Base-by-base conservation (phyloP, 179 eudicot genomes). In the Silene vulgaris region DNA sequence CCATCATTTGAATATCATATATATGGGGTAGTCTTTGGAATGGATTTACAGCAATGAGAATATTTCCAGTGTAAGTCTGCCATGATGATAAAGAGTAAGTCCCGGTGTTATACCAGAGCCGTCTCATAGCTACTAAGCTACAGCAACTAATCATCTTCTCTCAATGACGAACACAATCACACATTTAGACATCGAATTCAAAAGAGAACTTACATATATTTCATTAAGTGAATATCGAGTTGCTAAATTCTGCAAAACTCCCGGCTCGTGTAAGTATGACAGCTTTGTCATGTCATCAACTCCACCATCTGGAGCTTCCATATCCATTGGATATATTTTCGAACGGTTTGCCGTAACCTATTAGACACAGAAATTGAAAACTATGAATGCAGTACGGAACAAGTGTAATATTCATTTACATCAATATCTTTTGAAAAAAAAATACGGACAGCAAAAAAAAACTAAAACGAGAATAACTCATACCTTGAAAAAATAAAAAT, bases 251-350 rank as follows among this genome's bases (percentile, higher is more conserved):
- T 89, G 97, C 77, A 95, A 72, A 81, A 95, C 97, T 79, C 97
- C 99, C 30, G 99, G 97, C 78, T 92, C 99, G 77, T 95, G 97
- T 87, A 95, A 81, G 83, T 95, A 95, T 66, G 97, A 88, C 43
- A 95, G 84, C 79, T 86, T 92, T 56, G 99, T 95, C 97, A 95
- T 95, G 87, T 92, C 99, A 86, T 92, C 97, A 75, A 89, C 97
- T 80, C 99, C 99, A 50, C 89, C 90, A 83, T 86, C 86, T 74
- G 96, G 93, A 71, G 97, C 97, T 78, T 95, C 97, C 76, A 80
- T 75, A 70, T 95, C 99, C 88, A 90, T 90, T 2, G 97, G 96
- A 79, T 88, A 88, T 61, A 92, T 81, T 56, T 85, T 92, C 21
- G 90, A 83, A 13, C 64, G 73, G 48, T 72, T 80, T 68, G 78